These are phyloP conservation scores for Asclepias syriaca DNA, from an alignment of 257 asterid species.

Conservation along the genomic window DNA sequence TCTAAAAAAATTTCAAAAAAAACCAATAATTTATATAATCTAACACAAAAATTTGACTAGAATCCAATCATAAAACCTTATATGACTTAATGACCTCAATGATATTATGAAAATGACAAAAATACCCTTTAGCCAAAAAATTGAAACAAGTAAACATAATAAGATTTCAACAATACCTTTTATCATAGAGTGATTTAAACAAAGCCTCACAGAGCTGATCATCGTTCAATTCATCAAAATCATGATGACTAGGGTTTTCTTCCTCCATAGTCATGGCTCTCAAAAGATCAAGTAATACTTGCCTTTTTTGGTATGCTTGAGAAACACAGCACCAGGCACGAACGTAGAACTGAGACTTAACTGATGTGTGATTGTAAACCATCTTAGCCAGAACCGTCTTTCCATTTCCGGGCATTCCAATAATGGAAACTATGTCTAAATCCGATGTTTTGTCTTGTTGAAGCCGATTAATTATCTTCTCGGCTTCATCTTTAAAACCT, in stretches of 20 bases:
- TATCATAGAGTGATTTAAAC: not conserved
- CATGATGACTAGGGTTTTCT: not conserved
- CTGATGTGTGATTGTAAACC: not conserved
- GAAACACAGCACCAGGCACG: slow-evolving; percentile 9
- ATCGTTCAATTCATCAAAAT: not conserved
- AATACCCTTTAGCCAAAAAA: too few species aligned
- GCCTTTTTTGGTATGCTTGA: not conserved
- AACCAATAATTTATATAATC: too few species aligned
- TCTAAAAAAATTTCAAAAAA: too few species aligned
- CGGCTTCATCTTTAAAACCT: not conserved
- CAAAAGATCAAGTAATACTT: not conserved
- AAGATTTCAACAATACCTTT: not conserved
- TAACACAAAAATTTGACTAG: too few species aligned
- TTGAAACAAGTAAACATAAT: too few species aligned
- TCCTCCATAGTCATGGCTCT: too few species aligned
- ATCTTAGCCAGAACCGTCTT: slow-evolving; percentile 4
- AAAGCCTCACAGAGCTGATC: not conserved
- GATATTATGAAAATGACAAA: too few species aligned
- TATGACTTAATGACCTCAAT: too few species aligned
- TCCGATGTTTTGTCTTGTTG: not conserved
- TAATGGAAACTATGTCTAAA: not conserved
- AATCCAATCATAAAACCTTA: too few species aligned
- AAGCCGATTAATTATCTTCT: not conserved
- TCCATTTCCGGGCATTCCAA: too few species aligned
- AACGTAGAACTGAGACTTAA: not conserved